These are phyloP conservation scores for Hypoxylon sp. DNA, from an alignment of 2,329 filamentous ascomycete species.

Conservation along the genomic window DNA sequence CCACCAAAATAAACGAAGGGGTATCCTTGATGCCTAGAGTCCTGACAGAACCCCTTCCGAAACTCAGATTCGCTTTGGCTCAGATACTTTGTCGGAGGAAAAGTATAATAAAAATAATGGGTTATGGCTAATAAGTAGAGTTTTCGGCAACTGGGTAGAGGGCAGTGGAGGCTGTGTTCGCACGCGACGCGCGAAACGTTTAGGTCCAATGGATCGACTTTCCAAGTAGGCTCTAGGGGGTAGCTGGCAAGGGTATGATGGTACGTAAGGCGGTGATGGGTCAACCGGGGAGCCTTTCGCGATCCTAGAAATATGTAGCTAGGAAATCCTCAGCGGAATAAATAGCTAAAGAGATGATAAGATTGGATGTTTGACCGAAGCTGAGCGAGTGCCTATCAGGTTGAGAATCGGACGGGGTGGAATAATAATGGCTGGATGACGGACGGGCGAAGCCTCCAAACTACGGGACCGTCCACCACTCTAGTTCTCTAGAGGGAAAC, in stretches of 20 bases:
- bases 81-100: constrained; percentile 18
- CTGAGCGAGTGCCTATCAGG: constrained; percentile 26
- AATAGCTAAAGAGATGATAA: constrained; percentile 25
- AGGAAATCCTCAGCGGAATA: constrained; percentile 27
- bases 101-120: constrained; percentile 13
- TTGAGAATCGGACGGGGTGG: constrained; percentile 9
- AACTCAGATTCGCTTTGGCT: constrained; percentile 18
- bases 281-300: constrained; percentile 36
- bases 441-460: constrained; percentile 2
- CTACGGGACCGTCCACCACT: constrained; percentile 27
- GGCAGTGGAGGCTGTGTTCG: constrained; percentile 28
- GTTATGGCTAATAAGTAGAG: constrained; percentile 13
- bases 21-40: constrained; percentile 25
- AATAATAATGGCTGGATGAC: constrained; percentile 22
- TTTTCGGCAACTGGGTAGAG: constrained; percentile 15
- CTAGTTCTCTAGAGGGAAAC: constrained; percentile 19
- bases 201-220: constrained; percentile 34
- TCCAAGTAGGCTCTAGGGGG: constrained; percentile 27
- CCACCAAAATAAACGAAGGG: constrained; percentile 29
- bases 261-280: constrained; percentile 36
- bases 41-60: constrained; percentile 28
- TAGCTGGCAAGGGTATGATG: constrained; percentile 30
- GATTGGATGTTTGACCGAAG: constrained; percentile 30
- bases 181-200: constrained; percentile 39
- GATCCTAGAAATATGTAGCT: constrained; percentile 29